Evolutionary conservation across 176 grass and related monocot genomes (phyloP).

Genomic region (Aegilops sharonensis): DNA sequence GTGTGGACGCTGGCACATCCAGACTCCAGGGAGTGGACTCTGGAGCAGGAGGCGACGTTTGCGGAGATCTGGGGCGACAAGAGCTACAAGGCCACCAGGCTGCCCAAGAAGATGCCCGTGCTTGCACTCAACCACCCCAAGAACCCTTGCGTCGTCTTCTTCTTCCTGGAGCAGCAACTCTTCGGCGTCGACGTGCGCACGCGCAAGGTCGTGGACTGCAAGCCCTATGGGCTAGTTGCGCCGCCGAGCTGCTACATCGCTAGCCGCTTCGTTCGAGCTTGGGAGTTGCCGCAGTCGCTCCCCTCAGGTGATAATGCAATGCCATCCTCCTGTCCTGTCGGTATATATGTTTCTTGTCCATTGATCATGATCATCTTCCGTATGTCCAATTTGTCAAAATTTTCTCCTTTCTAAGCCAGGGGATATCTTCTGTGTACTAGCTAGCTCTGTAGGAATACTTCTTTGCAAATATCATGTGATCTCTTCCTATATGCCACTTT

Average conservation of each 20-base stretch:
- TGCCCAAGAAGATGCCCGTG: not conserved
- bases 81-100: not conserved
- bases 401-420: not conserved
- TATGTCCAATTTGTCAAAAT: not conserved
- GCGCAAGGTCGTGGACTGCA: not conserved
- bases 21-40: too few relatives aligned
- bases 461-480: not conserved
- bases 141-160: not conserved
- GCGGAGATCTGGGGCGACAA: too few relatives aligned
- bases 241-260: not conserved
- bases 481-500: not conserved
- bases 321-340: not conserved
- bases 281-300: not conserved
- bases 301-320: not conserved
- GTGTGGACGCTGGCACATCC: too few relatives aligned
- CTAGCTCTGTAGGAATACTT: not conserved
- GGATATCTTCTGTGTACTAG: not conserved
- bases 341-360: not conserved
- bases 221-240: not conserved
- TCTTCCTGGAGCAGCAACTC: not conserved
- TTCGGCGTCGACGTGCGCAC: not conserved
- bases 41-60: too few relatives aligned
- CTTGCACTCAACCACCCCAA: not conserved
- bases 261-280: not conserved
- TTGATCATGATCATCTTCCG: not conserved